Base-by-base conservation (phyloP, 352 stramenopile species). In the Phytophthora tubulina region DNA sequence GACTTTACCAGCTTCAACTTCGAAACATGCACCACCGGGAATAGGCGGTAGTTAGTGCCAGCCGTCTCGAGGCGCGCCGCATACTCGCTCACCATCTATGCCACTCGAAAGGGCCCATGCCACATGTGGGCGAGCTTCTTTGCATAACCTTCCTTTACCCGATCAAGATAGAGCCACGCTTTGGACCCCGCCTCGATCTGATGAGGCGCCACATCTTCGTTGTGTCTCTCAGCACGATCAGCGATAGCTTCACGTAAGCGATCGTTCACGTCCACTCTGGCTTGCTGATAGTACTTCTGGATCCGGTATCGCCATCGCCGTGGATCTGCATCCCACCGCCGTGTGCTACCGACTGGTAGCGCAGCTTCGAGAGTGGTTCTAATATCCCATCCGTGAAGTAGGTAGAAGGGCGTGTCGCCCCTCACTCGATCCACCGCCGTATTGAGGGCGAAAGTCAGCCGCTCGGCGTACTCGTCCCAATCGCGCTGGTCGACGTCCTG, bases 401-500 rank as follows among this genome's bases (percentile, higher is more conserved):
- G 2, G 32, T 60, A 66, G 17, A 61, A 56, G 0, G 63, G 63
- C 2, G 63, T 65, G 11, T 65, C 38, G 3, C 38, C 44, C 3
- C 51, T 51, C 2, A 63, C 27, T 13, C 63, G 63, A 52, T 63
- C 53, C 3, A 54, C 36, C 11, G 61, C 49, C n/a, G 70, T 59
- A 4, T 76, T 83, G 0, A 83, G 13, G 0, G 72, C 63, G 30
- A 82, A 77, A 6, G 63, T 65, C 0, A 72, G n/a, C 3, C 49
- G 31, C 27, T 76, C 68, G 1, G 73, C 73, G 13, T 80, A 80
- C 9, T 80, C 54, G 36, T 77, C 63, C 59, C 63, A 77, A 30
- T 77, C 73, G 0, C 39, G 30, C 27, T 80, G 69, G 15, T 63
- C 46, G 13, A 52, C 30, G 31, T 76, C 72, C 13, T 54, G 8